Base-by-base conservation (phyloP, 257 asterid species). In the Marsdenia floribunda region DNA sequence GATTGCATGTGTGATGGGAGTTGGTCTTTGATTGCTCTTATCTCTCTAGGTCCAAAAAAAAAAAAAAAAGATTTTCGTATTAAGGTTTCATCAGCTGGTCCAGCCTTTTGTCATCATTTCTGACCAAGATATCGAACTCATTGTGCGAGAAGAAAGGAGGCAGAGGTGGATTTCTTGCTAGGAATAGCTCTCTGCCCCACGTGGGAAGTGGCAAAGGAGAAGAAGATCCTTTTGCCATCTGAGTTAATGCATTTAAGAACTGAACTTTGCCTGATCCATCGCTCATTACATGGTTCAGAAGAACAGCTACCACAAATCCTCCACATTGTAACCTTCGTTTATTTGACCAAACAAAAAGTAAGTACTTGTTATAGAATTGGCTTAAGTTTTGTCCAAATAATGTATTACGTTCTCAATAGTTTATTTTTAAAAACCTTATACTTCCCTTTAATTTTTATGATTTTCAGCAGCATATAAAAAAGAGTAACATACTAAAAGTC, bases 261-360 rank as follows among this genome's bases (percentile, higher is more conserved):
- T 77, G 73, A 24, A 42, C 59, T 24, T 38, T 47, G 1, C 77
- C 77, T 33, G 3, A 0, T 26, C 24, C 75, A 29, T 76, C 79
- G 2, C 68, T 38, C 59, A 72, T 52, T 37, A 46, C 49, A 54
- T 77, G 73, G 68, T 77, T 77, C 24, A 53, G 10, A 21, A 58
- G 73, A 16, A 77, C 18, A 12, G 77, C 77, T 2, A 77, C 5
- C 18, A 77, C 67, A 13, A 71, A 49, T 50, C 68, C 73, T 37
- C 80, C 80, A 64, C 73, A 77, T 6, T 5, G 52, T 71, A 26
- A 77, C 60, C 81, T 77, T 44, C 46, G 1, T 42, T 6, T 4
- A 42, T 42, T 4, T 29, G 33, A 29, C 33, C 33, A 29, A 29
- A 29, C 33, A 29, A 29, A 29, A 0, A 29, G 33, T 29, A 29